phyloP scores from a whole-genome alignment of 2,329 filamentous ascomycete genomes.

The Ophiostoma perfectum region DNA sequence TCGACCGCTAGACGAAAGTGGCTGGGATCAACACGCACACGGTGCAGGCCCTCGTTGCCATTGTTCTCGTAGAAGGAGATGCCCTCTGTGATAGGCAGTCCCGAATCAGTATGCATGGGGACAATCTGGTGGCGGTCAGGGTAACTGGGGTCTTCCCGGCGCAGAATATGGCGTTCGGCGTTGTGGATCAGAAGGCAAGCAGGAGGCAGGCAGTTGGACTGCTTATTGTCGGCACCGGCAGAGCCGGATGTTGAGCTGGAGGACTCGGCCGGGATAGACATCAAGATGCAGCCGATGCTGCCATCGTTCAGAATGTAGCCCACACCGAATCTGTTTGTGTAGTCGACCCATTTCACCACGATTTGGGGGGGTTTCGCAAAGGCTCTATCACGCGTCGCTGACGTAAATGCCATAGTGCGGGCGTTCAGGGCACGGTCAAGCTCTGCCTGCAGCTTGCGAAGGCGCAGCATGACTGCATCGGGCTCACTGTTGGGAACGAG shows the following conservation, averaged over 20 bases:
- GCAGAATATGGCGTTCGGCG: constrained; percentile 64
- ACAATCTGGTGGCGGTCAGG: constrained; percentile 55
- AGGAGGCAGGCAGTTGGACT: constrained; percentile 51
- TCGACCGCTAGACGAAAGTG: constrained; percentile 53
- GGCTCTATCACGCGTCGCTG: constrained; percentile 47
- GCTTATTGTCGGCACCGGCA: background rate
- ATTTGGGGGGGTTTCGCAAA: constrained; percentile 59
- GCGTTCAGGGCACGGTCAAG: constrained; percentile 59
- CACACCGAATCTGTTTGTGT: constrained; percentile 79
- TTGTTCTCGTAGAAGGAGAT: constrained; percentile 73
- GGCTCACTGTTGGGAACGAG: constrained; percentile 50
- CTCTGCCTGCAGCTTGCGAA: constrained; percentile 54
- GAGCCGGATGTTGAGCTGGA: constrained; percentile 14
- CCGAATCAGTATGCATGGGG: constrained; percentile 47
- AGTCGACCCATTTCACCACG: constrained; percentile 80
- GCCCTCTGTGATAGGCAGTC: constrained; percentile 29
- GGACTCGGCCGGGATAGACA: constrained; percentile 42
- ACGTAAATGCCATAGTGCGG: constrained; percentile 56
- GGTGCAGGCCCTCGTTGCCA: constrained; percentile 56
- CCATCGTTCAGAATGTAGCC: constrained; percentile 80
- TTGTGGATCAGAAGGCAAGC: constrained; percentile 67
- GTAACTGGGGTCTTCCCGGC: constrained; percentile 52
- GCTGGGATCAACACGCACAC: constrained; percentile 59
- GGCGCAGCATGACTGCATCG: constrained; percentile 51
- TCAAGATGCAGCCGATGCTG: constrained; percentile 66